A percentile compares a stretch with the other conserved stretches of the same genome.
Evolutionary conservation across 768 basidiomycete genomes (phyloP).

Genomic region (Lactarius deliciosus): DNA sequence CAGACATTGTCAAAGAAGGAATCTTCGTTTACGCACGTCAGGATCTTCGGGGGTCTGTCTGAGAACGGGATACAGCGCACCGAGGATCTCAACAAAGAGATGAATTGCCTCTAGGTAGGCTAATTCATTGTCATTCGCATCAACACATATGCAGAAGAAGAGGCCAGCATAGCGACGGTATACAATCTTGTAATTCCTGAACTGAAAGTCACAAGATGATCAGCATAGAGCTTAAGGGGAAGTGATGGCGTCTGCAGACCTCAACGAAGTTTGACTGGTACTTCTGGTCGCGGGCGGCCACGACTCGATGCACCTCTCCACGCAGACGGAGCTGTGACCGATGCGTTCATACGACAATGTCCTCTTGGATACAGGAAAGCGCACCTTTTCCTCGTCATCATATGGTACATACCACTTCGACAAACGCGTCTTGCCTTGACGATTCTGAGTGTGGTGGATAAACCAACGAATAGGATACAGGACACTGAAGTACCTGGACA

Average conservation of each 20-base stretch:
- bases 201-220: slow-evolving; percentile 48
- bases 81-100: slow-evolving; percentile 95
- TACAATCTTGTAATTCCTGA: slow-evolving; percentile 96
- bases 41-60: slow-evolving; percentile 10
- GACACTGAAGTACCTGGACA: slow-evolving; percentile 66
- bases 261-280: slow-evolving; percentile 99
- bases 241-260: slow-evolving; percentile 47
- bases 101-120: slow-evolving; percentile 98
- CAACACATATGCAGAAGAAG: slow-evolving; percentile 97
- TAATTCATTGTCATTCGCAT: slow-evolving; percentile 97
- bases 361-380: slow-evolving; percentile 14
- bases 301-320: slow-evolving; percentile 93
- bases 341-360: neutral
- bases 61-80: slow-evolving; percentile 45
- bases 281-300: slow-evolving; percentile 97
- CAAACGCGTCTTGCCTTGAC: slow-evolving; percentile 95
- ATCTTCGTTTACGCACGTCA: slow-evolving; percentile 48
- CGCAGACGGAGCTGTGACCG: slow-evolving; percentile 75
- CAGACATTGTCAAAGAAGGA: slow-evolving; percentile 99
- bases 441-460: slow-evolving; percentile 57
- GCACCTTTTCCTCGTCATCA: slow-evolving; percentile 97
- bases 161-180: slow-evolving; percentile 96
- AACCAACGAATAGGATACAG: neutral
- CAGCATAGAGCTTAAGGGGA: slow-evolving; percentile 5
- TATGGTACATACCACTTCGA: slow-evolving; percentile 99